These are phyloP conservation scores for Zea luxurians DNA, from an alignment of 176 grass and related monocot species.

Conservation along the genomic window DNA sequence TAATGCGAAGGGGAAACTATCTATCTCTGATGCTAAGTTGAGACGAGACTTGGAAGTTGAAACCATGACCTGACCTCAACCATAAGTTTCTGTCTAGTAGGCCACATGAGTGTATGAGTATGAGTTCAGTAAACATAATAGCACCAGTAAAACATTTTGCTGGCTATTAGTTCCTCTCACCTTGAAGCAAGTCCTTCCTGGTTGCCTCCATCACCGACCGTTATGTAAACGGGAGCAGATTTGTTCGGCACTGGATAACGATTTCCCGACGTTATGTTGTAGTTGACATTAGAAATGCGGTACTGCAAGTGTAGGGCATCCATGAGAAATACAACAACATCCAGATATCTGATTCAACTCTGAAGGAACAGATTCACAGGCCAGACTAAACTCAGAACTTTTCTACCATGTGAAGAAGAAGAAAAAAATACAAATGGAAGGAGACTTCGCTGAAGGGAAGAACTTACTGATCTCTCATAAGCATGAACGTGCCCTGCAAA, in stretches of 20 bases:
- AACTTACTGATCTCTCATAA: constrained; percentile 88
- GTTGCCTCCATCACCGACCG: constrained; percentile 93
- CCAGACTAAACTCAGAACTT: neutral
- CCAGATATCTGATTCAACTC: neutral
- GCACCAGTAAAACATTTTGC: neutral
- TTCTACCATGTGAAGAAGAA: neutral
- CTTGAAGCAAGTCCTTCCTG: constrained; percentile 88
- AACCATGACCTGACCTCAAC: neutral
- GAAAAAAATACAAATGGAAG: neutral
- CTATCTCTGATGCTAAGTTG: neutral
- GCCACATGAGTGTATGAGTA: neutral
- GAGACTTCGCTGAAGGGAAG: neutral
- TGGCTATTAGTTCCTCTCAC: constrained; percentile 20
- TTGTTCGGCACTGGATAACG: constrained; percentile 77
- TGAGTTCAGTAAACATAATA: neutral
- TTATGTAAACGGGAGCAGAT: constrained; percentile 88
- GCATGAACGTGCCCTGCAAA: constrained; percentile 96
- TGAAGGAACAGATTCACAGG: neutral
- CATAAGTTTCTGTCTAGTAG: neutral
- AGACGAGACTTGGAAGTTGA: neutral
- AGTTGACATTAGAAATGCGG: constrained; percentile 89
- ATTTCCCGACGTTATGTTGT: constrained; percentile 82
- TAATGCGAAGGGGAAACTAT: neutral
- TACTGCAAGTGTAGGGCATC: constrained; percentile 52
- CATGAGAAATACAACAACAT: constrained; percentile 13